Evolutionary conservation across 2,329 filamentous ascomycete species (phyloP).

Genomic region (Alternaria novae-zelandiae): DNA sequence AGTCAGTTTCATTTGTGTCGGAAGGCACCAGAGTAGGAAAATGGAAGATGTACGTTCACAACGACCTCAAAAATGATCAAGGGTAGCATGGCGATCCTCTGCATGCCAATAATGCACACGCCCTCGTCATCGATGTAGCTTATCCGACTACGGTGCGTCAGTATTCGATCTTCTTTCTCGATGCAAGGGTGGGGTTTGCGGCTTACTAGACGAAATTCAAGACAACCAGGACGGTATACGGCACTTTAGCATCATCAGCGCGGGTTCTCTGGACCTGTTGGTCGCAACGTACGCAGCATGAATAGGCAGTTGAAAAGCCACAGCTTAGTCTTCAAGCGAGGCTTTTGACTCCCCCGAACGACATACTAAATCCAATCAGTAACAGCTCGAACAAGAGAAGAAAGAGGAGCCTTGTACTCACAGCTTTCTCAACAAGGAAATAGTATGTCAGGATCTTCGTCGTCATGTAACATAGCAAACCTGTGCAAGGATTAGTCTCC

Average conservation of each 20-base stretch:
- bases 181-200: not conserved
- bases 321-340: slow-evolving; percentile 62
- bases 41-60: slow-evolving; percentile 57
- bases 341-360: slow-evolving; percentile 60
- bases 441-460: slow-evolving; percentile 72
- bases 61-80: slow-evolving; percentile 67
- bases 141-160: slow-evolving; percentile 56
- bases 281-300: slow-evolving; percentile 54
- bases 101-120: slow-evolving; percentile 68
- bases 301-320: slow-evolving; percentile 68
- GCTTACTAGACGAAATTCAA: slow-evolving; percentile 68
- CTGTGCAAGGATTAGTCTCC: slow-evolving; percentile 14
- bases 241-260: slow-evolving; percentile 23
- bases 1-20: slow-evolving; percentile 1
- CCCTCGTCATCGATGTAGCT: slow-evolving; percentile 60
- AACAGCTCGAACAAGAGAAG: not conserved
- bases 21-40: not conserved
- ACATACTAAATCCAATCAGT: slow-evolving; percentile 55
- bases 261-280: not conserved
- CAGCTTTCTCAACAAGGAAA: slow-evolving; percentile 69
- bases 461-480: slow-evolving; percentile 65
- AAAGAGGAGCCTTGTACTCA: slow-evolving; percentile 41
- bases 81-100: slow-evolving; percentile 64
- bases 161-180: not conserved
- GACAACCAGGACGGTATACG: slow-evolving; percentile 54